Evolutionary conservation across 192 early-diverging fungal genomes (phyloP), one percentile per base, ranked within the genome.

Genomic region (Cladochytrium replicatum): DNA sequence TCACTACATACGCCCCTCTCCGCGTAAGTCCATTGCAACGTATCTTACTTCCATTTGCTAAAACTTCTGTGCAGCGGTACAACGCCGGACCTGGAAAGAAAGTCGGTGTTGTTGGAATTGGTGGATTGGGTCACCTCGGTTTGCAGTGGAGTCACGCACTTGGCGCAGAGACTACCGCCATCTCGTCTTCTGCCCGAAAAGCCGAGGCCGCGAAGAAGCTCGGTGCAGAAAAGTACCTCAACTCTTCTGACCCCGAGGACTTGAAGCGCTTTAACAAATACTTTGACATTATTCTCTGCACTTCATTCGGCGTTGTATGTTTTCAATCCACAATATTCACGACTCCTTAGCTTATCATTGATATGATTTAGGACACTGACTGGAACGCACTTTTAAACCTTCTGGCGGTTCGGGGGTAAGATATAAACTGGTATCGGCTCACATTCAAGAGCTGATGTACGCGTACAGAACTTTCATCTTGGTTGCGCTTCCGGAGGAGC

Each of bases 21-120:
- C 69, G n/a, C n/a, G n/a, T n/a, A n/a, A n/a, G n/a, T n/a, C n/a
- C n/a, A n/a, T n/a, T n/a, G n/a, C n/a, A n/a, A n/a, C n/a, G n/a
- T n/a, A n/a, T n/a, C n/a, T n/a, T n/a, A n/a, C n/a, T n/a, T n/a
- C n/a, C n/a, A n/a, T n/a, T n/a, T n/a, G n/a, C n/a, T n/a, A n/a
- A n/a, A n/a, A n/a, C n/a, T n/a, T n/a, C n/a, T n/a, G n/a, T n/a
- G n/a, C n/a, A 75, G 42, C 66, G 68, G 25, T 37, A 13, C 34
- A 17, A 17, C 17, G 63, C 78, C 7, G 69, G 60, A 31, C 72
- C 80, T 29, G 80, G 78, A n/a, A 67, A 68, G 5, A 69, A 71
- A 2, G 70, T 85, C 5, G 83, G 77, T 4, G 54, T 87, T 0
- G 66, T 87, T 29, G 84, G 84, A 13, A 70, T 87, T 29, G 84